Evolutionary conservation across 768 basidiomycete genomes (phyloP).

Genomic region (Panaeolus papilionaceus): DNA sequence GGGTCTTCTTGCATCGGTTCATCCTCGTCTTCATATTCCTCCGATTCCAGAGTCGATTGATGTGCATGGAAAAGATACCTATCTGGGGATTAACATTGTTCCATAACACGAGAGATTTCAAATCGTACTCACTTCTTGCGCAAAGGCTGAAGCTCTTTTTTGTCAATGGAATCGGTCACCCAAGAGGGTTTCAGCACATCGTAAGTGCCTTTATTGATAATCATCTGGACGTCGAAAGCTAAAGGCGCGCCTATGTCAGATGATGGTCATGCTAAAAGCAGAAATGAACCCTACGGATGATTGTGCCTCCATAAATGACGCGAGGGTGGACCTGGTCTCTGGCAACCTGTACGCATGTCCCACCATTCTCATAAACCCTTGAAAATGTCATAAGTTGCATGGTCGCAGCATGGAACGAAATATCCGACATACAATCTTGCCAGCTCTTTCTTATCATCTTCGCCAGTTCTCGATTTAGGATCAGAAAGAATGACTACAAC

Average conservation of each 20-base stretch:
- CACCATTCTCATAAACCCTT: conserved; percentile 78
- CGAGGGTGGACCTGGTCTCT: conserved; percentile 56
- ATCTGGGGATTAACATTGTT: too few relatives aligned
- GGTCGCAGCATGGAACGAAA: neutral
- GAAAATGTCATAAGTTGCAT: neutral
- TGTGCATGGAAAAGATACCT: conserved; percentile 81
- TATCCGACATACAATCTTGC: conserved; percentile 60
- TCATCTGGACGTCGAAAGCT: conserved; percentile 76
- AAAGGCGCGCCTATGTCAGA: conserved; percentile 12
- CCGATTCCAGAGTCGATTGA: conserved; percentile 47
- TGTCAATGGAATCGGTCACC: conserved; percentile 79
- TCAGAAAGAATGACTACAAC: conserved; percentile 74
- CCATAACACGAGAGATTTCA: too few relatives aligned
- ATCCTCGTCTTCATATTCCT: conserved; percentile 57
- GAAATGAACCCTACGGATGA: conserved; percentile 59
- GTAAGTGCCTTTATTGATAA: conserved; percentile 71
- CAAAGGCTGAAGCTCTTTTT: conserved; percentile 62
- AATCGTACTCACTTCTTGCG: conserved; percentile 48
- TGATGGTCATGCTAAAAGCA: too few relatives aligned
- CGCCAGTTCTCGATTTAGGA: conserved; percentile 70
- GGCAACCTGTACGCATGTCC: conserved; percentile 65
- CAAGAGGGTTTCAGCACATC: conserved; percentile 84
- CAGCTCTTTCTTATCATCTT: conserved; percentile 72
- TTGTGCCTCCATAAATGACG: conserved; percentile 73
- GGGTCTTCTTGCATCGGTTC: conserved; percentile 33